phyloP scores from a whole-genome alignment of 2,329 filamentous ascomycete species.

The Fusarium tricinctum region DNA sequence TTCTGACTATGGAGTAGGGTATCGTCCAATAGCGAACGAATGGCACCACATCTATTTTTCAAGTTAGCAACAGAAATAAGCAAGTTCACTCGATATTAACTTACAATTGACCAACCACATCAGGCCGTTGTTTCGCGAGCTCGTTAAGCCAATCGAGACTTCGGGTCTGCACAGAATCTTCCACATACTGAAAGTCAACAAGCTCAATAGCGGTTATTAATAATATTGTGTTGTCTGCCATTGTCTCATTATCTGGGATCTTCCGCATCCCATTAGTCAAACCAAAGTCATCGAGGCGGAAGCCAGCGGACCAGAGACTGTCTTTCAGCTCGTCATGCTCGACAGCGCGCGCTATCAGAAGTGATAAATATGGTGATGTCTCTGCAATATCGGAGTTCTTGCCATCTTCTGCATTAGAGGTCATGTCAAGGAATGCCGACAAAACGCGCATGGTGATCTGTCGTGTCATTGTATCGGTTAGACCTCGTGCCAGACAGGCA shows the following conservation, averaged over 20 bases:
- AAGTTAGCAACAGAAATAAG: not conserved
- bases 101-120: constrained; percentile 71
- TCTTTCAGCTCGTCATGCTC: constrained; percentile 73
- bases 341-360: constrained; percentile 70
- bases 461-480: constrained; percentile 73
- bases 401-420: constrained; percentile 39
- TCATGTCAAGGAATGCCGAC: constrained; percentile 68
- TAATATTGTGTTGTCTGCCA: constrained; percentile 73
- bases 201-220: constrained; percentile 74
- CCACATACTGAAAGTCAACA: constrained; percentile 75
- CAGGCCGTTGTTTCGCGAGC: constrained; percentile 67
- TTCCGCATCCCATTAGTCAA: constrained; percentile 46
- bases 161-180: constrained; percentile 72
- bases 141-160: constrained; percentile 72
- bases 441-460: constrained; percentile 71
- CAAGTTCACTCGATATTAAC: constrained; percentile 44
- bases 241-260: constrained; percentile 55
- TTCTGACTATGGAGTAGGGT: constrained; percentile 75
- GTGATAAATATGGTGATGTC: constrained; percentile 70
- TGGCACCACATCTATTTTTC: constrained; percentile 64
- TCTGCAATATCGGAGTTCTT: constrained; percentile 39
- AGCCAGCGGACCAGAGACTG: constrained; percentile 71
- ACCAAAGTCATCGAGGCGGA: constrained; percentile 59
- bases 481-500: constrained; percentile 73
- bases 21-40: constrained; percentile 72